Evolutionary conservation across 805 yeast species (phyloP).

Genomic region (Wickerhamiella musiphila): DNA sequence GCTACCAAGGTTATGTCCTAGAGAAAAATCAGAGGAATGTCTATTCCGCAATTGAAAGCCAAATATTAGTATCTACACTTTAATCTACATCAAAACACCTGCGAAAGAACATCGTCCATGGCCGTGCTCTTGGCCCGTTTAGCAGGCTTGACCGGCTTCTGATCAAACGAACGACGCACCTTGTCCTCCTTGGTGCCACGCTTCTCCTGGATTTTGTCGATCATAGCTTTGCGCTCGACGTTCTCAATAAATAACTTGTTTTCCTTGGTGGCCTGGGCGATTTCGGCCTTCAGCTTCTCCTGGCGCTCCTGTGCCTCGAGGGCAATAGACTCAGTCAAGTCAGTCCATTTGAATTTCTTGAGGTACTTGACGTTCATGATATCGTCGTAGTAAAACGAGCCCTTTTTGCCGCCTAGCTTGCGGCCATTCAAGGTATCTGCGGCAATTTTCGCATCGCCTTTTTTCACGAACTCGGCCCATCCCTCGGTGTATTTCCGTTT

Average conservation of each 20-base stretch:
- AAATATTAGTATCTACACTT: too few species aligned
- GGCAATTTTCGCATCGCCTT: conserved; percentile 75
- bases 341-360: conserved; percentile 88
- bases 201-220: conserved; percentile 44
- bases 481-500: conserved; percentile 82
- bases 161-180: conserved; percentile 44
- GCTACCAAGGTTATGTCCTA: too few species aligned
- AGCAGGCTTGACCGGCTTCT: conserved; percentile 36
- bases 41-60: too few species aligned
- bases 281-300: conserved; percentile 70
- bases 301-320: conserved; percentile 79
- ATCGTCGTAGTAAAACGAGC: conserved; percentile 84
- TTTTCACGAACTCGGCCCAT: conserved; percentile 82
- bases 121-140: conserved; percentile 4
- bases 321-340: conserved; percentile 83
- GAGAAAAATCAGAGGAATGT: too few species aligned
- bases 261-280: conserved; percentile 73
- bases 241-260: conserved; percentile 70
- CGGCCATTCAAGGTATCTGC: conserved; percentile 78
- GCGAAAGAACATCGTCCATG: conserved; percentile 12
- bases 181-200: conserved; percentile 15
- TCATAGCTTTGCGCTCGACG: conserved; percentile 73
- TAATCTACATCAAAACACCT: conserved; percentile 14
- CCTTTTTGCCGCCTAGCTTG: conserved; percentile 80
- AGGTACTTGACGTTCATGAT: conserved; percentile 78